A percentile compares a stretch with the other conserved stretches of the same genome.
These are phyloP conservation scores for Chrysanthemum seticuspe DNA, from an alignment of 129 eudicot genomes.

Conservation along the genomic window DNA sequence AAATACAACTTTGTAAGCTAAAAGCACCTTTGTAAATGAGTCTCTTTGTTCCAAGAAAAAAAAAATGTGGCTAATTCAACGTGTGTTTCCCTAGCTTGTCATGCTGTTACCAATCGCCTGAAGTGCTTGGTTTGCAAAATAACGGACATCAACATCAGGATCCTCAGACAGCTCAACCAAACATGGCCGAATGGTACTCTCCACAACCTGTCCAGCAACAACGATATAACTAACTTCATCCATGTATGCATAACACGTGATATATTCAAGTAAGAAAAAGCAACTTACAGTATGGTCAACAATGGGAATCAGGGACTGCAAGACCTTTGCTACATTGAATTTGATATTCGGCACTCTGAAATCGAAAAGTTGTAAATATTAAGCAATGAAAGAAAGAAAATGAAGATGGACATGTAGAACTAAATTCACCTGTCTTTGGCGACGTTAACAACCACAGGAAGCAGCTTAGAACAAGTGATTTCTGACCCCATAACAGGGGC, in stretches of 20 bases:
- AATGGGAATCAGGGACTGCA: conserved; percentile 77
- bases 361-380: conserved; percentile 5
- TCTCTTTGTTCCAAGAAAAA: neutral
- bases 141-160: conserved; percentile 90
- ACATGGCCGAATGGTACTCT: conserved; percentile 59
- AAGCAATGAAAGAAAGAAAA: neutral
- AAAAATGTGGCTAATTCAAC: neutral
- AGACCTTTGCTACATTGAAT: conserved; percentile 86
- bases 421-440: conserved; percentile 75
- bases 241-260: neutral
- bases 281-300: conserved; percentile 76
- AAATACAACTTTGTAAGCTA: neutral
- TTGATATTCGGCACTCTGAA: conserved; percentile 89
- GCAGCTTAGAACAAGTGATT: conserved; percentile 83
- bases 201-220: conserved; percentile 54
- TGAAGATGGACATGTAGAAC: neutral
- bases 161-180: conserved; percentile 82
- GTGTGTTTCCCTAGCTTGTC: conserved; percentile 53
- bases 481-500: conserved; percentile 97
- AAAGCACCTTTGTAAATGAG: conserved; percentile 5
- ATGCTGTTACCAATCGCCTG: conserved; percentile 62
- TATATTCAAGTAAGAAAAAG: neutral
- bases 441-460: conserved; percentile 71
- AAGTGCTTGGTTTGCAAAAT: conserved; percentile 80
- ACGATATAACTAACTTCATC: neutral